phyloP scores from a whole-genome alignment of 2,329 filamentous ascomycete species.

The Aspergillus pseudonomiae region DNA sequence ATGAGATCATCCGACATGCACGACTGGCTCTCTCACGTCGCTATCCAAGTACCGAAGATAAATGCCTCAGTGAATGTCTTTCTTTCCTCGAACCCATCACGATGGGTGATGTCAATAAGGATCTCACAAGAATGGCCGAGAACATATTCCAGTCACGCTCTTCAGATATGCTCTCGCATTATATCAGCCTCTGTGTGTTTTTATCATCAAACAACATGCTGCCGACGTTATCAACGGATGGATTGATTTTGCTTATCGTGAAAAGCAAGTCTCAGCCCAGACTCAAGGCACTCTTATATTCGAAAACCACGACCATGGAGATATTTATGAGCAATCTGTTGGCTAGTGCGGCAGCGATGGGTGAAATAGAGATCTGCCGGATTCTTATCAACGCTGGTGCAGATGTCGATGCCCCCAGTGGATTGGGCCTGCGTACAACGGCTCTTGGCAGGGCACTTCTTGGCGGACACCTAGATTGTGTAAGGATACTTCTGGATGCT shows the following conservation, averaged over 20 bases:
- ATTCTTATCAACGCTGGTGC: no score
- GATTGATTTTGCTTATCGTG: background rate
- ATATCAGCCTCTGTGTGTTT: constrained; percentile 13
- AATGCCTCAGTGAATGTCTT: background rate
- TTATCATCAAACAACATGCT: constrained; percentile 24
- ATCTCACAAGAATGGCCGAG: background rate
- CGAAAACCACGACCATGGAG: constrained; percentile 17
- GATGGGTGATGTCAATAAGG: background rate
- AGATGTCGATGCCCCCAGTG: no score
- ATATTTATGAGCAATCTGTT: constrained; percentile 22
- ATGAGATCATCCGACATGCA: background rate
- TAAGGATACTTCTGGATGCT: no score
- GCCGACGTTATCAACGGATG: background rate
- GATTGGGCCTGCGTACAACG: no score
- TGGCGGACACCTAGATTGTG: no score
- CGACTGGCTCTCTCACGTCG: background rate
- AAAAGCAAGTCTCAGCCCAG: background rate
- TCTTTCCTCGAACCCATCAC: background rate
- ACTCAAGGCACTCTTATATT: constrained; percentile 14
- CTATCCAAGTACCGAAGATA: background rate
- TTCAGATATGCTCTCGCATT: constrained; percentile 4
- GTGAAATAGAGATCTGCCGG: constrained; percentile 17
- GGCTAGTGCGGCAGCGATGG: constrained; percentile 19
- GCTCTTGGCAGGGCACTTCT: no score
- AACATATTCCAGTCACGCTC: constrained; percentile 3